These are phyloP conservation scores for Aspergillus pseudoterreus DNA, from an alignment of 2,329 filamentous ascomycete genomes.

Conservation along the genomic window DNA sequence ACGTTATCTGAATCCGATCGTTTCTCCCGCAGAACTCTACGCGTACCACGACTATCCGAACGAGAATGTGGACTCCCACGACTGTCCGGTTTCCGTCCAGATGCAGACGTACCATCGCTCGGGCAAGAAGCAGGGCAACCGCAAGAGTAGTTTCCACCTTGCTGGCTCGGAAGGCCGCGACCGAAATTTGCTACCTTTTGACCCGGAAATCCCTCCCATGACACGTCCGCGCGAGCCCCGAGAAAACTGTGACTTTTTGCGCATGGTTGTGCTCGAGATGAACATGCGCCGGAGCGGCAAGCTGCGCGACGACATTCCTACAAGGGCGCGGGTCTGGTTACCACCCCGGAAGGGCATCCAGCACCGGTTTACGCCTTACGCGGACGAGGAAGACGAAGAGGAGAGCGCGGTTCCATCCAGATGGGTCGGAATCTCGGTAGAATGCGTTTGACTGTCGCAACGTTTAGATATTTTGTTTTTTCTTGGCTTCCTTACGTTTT, in stretches of 20 bases:
- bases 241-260: conserved; percentile 62
- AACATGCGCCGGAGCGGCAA: conserved; percentile 64
- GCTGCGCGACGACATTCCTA: conserved; percentile 52
- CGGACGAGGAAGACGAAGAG: conserved; percentile 16
- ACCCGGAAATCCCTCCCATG: conserved; percentile 37
- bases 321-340: conserved; percentile 58
- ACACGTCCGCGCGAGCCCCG: conserved; percentile 59
- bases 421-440: conserved; percentile 27
- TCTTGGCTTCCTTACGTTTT: not conserved
- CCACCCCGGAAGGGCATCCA: conserved; percentile 48
- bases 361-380: conserved; percentile 10
- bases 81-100: conserved; percentile 55
- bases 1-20: conserved; percentile 58
- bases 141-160: conserved; percentile 33
- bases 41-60: conserved; percentile 41
- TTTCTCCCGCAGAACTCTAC: conserved; percentile 45
- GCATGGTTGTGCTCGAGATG: conserved; percentile 64
- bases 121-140: conserved; percentile 23
- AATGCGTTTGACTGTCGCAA: conserved; percentile 4
- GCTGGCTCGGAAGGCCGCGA: conserved; percentile 42
- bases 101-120: conserved; percentile 57
- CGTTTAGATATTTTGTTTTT: conserved; percentile 1
- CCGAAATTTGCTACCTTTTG: conserved; percentile 33
- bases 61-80: conserved; percentile 25
- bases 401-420: conserved; percentile 23